These are phyloP conservation scores for Cardiosporidium cionae DNA, from an alignment of 169 alveolate species.

Conservation along the genomic window DNA sequence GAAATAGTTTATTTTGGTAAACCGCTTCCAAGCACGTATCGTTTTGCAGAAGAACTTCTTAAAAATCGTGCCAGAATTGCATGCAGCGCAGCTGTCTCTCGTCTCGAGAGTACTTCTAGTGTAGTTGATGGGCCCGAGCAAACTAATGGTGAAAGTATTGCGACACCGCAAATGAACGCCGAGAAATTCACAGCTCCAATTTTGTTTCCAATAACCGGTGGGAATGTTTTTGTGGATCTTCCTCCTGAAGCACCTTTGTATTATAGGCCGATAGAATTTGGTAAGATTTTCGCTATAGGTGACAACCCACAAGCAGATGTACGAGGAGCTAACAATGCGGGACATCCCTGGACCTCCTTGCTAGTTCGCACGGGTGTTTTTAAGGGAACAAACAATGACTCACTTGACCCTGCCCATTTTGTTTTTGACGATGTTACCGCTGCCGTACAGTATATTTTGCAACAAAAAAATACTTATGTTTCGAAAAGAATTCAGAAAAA, in stretches of 20 bases:
- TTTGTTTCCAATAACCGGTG: too few species aligned
- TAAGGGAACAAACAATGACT: not conserved
- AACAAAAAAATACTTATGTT: not conserved
- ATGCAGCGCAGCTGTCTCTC: too few species aligned
- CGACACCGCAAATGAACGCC: too few species aligned
- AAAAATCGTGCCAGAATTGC: too few species aligned
- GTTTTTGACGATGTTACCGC: not conserved
- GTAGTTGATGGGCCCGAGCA: too few species aligned
- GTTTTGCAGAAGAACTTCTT: not conserved
- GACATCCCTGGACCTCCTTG: not conserved
- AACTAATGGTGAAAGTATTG: too few species aligned
- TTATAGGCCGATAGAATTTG: too few species aligned
- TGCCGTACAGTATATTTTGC: not conserved
- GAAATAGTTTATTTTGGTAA: not conserved
- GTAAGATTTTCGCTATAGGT: not conserved
- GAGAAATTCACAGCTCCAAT: too few species aligned
- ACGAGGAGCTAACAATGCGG: not conserved
- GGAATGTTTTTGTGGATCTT: too few species aligned
- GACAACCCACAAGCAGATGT: slow-evolving; percentile 4
- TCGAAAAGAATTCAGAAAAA: too few species aligned
- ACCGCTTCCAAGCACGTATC: not conserved
- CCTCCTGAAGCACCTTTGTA: too few species aligned
- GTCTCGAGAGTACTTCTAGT: too few species aligned
- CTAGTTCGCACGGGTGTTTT: slow-evolving; percentile 3
- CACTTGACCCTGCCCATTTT: not conserved